Evolutionary conservation across 2,329 filamentous ascomycete species (phyloP).

Genomic region (Ophiosphaerella korrae): DNA sequence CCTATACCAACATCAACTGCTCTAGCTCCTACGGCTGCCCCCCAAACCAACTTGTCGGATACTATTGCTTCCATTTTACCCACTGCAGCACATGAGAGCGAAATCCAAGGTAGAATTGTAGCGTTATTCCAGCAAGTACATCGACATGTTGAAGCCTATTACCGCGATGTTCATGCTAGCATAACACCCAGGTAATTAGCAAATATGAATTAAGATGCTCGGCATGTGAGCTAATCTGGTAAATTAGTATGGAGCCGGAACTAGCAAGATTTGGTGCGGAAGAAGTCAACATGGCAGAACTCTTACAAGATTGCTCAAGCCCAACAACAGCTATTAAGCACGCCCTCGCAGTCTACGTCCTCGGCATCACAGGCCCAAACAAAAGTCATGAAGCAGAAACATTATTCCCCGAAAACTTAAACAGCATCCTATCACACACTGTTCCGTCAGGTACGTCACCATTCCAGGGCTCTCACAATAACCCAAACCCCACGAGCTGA

Average conservation of each 20-base stretch:
- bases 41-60: slow-evolving; percentile 15
- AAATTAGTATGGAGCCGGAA: slow-evolving; percentile 29
- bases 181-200: slow-evolving; percentile 29
- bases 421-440: slow-evolving; percentile 1
- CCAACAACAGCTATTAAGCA: slow-evolving; percentile 39
- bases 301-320: slow-evolving; percentile 29
- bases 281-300: slow-evolving; percentile 27
- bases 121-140: slow-evolving; percentile 35
- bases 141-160: slow-evolving; percentile 37
- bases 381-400: slow-evolving; percentile 13
- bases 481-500: not conserved
- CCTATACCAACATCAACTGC: slow-evolving; percentile 11
- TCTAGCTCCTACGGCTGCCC: slow-evolving; percentile 6
- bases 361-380: slow-evolving; percentile 27
- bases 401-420: slow-evolving; percentile 33
- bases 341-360: slow-evolving; percentile 32
- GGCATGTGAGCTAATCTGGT: no score
- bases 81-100: slow-evolving; percentile 25
- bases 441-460: not conserved
- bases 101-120: slow-evolving; percentile 24
- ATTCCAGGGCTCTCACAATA: not conserved
- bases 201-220: no score
- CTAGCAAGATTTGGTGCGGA: slow-evolving; percentile 31
- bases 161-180: slow-evolving; percentile 42
- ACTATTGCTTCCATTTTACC: slow-evolving; percentile 30